Percentiles rank a stretch among this genome's conserved stretches.
phyloP scores from a whole-genome alignment of 208 protist genomes.

The Crithidia bombi region DNA sequence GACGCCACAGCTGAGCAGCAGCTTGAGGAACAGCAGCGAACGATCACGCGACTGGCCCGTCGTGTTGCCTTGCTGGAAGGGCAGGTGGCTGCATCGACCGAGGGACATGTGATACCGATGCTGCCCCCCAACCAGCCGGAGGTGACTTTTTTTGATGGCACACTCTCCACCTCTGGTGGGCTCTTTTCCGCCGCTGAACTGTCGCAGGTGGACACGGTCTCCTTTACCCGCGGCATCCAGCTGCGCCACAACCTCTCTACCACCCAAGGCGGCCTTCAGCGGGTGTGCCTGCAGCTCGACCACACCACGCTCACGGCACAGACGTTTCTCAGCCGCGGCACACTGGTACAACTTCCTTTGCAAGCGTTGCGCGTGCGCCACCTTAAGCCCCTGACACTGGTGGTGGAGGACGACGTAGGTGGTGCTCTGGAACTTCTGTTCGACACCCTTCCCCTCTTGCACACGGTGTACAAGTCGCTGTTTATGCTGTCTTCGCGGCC shows the following conservation, averaged over 20 bases:
- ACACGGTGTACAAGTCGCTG: slow-evolving; percentile 37
- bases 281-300: slow-evolving; percentile 32
- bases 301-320: slow-evolving; percentile 27
- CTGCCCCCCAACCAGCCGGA: slow-evolving; percentile 12
- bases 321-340: slow-evolving; percentile 22
- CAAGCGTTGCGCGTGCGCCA: slow-evolving; percentile 26
- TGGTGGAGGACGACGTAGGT: slow-evolving; percentile 22
- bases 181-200: slow-evolving; percentile 35
- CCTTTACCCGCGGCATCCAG: slow-evolving; percentile 24
- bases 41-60: slow-evolving; percentile 31
- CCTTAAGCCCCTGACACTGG: slow-evolving; percentile 18
- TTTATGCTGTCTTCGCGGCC: slow-evolving; percentile 26
- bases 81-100: slow-evolving; percentile 5
- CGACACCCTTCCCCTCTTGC: slow-evolving; percentile 19
- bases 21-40: slow-evolving; percentile 19
- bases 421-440: slow-evolving; percentile 24
- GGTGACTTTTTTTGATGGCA: neutral
- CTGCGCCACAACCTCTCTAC: slow-evolving; percentile 25
- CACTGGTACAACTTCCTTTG: slow-evolving; percentile 30
- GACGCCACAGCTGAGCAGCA: slow-evolving; percentile 12
- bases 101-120: slow-evolving; percentile 12
- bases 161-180: neutral
- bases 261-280: slow-evolving; percentile 1
- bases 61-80: slow-evolving; percentile 29
- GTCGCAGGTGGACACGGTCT: slow-evolving; percentile 20